These are phyloP conservation scores for Erucastrum elatum DNA, from an alignment of 345 rosid species.

Conservation along the genomic window DNA sequence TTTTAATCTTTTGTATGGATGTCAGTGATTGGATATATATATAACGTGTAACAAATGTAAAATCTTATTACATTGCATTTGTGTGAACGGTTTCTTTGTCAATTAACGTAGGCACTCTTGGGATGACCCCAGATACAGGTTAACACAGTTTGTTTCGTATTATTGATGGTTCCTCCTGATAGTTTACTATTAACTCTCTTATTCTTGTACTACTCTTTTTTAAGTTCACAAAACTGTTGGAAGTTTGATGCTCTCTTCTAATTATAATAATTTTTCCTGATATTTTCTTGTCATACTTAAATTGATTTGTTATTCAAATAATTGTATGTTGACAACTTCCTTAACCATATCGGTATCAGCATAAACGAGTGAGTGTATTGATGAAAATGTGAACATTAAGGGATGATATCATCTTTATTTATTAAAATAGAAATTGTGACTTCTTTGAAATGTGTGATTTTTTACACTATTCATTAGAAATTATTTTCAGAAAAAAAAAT, in stretches of 20 bases:
- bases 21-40: conserved; percentile 15
- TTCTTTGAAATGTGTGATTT: no score
- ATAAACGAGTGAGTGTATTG: background rate
- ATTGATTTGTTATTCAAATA: background rate
- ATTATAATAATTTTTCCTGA: background rate
- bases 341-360: background rate
- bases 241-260: background rate
- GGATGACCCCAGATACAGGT: conserved; percentile 23
- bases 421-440: no score
- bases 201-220: background rate
- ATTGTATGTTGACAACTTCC: background rate
- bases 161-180: no score
- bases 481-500: no score
- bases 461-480: no score
- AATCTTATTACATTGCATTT: background rate
- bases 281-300: background rate
- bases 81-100: background rate
- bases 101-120: conserved; percentile 24
- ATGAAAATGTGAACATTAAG: background rate
- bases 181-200: no score
- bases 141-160: background rate
- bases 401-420: no score
- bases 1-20: conserved; percentile 2
- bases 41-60: background rate
- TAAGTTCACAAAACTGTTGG: background rate